phyloP scores from a whole-genome alignment of 2,329 filamentous ascomycete genomes.

The Elsinoe australis region DNA sequence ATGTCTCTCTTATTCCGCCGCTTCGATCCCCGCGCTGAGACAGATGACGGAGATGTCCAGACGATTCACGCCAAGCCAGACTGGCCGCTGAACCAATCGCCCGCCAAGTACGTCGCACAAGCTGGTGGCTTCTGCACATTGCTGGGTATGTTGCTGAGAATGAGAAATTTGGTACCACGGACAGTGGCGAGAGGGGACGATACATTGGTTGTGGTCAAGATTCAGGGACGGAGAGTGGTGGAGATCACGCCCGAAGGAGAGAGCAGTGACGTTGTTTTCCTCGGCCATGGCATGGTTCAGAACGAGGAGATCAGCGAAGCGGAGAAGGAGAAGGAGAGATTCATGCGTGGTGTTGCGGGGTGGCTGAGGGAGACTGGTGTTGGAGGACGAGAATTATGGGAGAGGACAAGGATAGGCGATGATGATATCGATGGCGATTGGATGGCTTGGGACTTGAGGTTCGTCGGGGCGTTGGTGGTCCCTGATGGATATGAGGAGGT shows the following conservation, averaged over 20 bases:
- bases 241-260: slow-evolving; percentile 10
- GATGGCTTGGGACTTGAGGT: slow-evolving; percentile 23
- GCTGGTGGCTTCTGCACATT: slow-evolving; percentile 52
- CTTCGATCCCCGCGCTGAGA: slow-evolving; percentile 20
- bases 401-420: slow-evolving; percentile 7
- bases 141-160: slow-evolving; percentile 50
- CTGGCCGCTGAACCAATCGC: slow-evolving; percentile 50
- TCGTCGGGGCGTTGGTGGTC: slow-evolving; percentile 22
- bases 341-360: slow-evolving; percentile 17
- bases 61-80: neutral
- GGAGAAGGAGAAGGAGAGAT: slow-evolving; percentile 19
- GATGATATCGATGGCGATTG: slow-evolving; percentile 17
- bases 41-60: slow-evolving; percentile 6
- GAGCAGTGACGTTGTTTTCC: neutral
- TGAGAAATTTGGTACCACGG: slow-evolving; percentile 44
- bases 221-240: slow-evolving; percentile 9
- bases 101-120: slow-evolving; percentile 47
- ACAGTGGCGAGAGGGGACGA: slow-evolving; percentile 31
- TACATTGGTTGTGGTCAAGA: slow-evolving; percentile 27
- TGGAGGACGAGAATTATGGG: slow-evolving; percentile 18
- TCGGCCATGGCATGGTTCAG: neutral
- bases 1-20: slow-evolving; percentile 49
- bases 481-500: no score
- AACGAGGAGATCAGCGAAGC: slow-evolving; percentile 2
- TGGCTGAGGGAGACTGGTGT: slow-evolving; percentile 23